These are phyloP conservation scores for Elsinoe perseae DNA, from an alignment of 2,329 filamentous ascomycete species.

Conservation along the genomic window DNA sequence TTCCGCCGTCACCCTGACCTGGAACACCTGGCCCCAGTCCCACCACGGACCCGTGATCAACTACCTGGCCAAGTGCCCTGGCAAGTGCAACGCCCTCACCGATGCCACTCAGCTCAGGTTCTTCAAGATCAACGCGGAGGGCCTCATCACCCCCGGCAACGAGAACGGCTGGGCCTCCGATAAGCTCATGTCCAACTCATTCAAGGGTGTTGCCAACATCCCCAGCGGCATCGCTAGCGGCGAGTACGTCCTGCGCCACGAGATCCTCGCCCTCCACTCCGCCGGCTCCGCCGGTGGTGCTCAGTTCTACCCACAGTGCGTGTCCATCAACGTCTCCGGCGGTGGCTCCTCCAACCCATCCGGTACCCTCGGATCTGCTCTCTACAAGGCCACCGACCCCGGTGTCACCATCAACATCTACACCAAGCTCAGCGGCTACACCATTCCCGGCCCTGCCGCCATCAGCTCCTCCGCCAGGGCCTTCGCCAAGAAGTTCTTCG, in stretches of 20 bases:
- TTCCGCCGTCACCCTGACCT: conserved; percentile 50
- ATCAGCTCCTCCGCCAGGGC: conserved; percentile 17
- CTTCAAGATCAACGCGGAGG: conserved; percentile 56
- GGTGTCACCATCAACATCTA: conserved; percentile 57
- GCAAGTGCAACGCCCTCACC: conserved; percentile 45
- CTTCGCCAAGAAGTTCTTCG: conserved; percentile 11
- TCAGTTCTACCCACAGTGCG: conserved; percentile 43
- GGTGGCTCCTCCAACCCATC: conserved; percentile 42
- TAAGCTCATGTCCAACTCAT: conserved; percentile 41
- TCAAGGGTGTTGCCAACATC: conserved; percentile 45
- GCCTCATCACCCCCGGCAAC: conserved; percentile 41
- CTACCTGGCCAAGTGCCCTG: conserved; percentile 54
- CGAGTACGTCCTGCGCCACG: conserved; percentile 53
- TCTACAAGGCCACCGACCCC: conserved; percentile 51
- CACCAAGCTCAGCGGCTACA: conserved; percentile 39
- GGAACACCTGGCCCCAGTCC: conserved; percentile 58
- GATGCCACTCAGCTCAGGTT: conserved; percentile 49
- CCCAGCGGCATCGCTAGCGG: conserved; percentile 47
- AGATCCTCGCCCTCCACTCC: conserved; percentile 54
- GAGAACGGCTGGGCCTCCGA: conserved; percentile 50
- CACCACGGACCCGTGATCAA: conserved; percentile 58
- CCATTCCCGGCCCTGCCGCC: conserved; percentile 45
- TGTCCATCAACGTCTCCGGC: conserved; percentile 54
- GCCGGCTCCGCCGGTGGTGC: conserved; percentile 38
- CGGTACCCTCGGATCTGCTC: conserved; percentile 45